A percentile compares a stretch with the other conserved stretches of the same genome.
phyloP scores from a whole-genome alignment of 768 basidiomycete species.

The Psilocybe subaeruginosa region DNA sequence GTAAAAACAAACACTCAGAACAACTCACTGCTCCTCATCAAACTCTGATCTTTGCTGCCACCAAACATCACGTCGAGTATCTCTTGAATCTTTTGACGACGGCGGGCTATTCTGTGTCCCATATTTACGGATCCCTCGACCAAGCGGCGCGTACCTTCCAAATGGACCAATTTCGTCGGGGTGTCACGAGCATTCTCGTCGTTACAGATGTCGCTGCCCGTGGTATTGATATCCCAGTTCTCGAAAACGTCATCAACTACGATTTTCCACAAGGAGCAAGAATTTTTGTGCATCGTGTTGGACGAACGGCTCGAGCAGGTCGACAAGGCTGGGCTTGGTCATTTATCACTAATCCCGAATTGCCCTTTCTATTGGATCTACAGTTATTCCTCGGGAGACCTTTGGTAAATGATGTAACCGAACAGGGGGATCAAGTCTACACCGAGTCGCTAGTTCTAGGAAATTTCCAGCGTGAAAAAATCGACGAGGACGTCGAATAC shows the following conservation, averaged over 20 bases:
- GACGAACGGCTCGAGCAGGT: constrained; percentile 94
- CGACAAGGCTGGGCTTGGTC: constrained; percentile 97
- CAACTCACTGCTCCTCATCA: constrained; percentile 77
- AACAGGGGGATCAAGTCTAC: constrained; percentile 61
- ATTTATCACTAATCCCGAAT: constrained; percentile 82
- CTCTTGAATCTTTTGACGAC: constrained; percentile 74
- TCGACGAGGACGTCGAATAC: constrained; percentile 88
- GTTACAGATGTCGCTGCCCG: constrained; percentile 99
- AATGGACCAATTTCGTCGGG: constrained; percentile 88
- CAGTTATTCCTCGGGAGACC: constrained; percentile 91
- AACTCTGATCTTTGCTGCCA: constrained; percentile 93
- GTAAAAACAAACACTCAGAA: constrained; percentile 54
- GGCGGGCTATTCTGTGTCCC: constrained; percentile 87
- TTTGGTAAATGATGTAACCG: constrained; percentile 53
- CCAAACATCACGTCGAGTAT: constrained; percentile 99
- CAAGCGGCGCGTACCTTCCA: constrained; percentile 88
- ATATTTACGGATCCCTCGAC: constrained; percentile 95
- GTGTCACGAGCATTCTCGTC: constrained; percentile 81
- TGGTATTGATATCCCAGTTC: constrained; percentile 95
- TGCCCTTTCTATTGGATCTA: constrained; percentile 90
- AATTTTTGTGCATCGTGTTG: constrained; percentile 96
- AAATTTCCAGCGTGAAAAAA: constrained; percentile 73
- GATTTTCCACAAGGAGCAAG: constrained; percentile 95
- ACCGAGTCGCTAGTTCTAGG: constrained; percentile 80
- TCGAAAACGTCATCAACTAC: constrained; percentile 97